Conservation (phyloP, 164 flowering plant genomes). For the Hamamelis virginiana region DNA sequence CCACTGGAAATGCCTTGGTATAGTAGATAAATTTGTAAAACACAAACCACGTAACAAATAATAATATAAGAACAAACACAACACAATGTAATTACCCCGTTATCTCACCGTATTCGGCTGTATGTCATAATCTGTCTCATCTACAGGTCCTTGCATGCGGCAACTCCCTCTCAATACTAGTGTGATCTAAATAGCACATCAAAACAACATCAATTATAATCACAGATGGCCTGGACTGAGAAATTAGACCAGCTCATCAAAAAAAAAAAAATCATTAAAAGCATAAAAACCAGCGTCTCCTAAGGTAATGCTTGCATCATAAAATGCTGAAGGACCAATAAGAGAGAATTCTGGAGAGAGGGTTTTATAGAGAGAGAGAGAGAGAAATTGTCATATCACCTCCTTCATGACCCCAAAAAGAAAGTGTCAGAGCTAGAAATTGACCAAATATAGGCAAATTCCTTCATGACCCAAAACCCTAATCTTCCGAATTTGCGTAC, state of each 20-base stretch:
- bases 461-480: background rate
- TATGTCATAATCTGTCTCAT: conserved; percentile 26
- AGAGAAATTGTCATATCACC: no score
- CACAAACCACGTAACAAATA: background rate
- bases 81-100: conserved; percentile 23
- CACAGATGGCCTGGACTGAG: background rate
- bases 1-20: no score
- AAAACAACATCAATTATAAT: conserved; percentile 17
- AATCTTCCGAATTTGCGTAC: background rate
- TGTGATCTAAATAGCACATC: conserved; percentile 39
- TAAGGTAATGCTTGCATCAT: no score
- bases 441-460: no score
- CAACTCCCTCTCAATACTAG: conserved; percentile 45
- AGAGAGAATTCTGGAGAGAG: no score
- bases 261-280: background rate
- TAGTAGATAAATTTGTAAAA: no score
- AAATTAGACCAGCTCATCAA: background rate
- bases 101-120: conserved; percentile 50
- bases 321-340: no score
- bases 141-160: conserved; percentile 46
- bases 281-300: no score
- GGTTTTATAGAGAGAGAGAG: no score
- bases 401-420: no score
- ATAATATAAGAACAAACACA: background rate
- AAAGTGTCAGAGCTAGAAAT: no score